Conservation (phyloP, 2,329 filamentous ascomycete species). For the Pyrenochaeta sp. region DNA sequence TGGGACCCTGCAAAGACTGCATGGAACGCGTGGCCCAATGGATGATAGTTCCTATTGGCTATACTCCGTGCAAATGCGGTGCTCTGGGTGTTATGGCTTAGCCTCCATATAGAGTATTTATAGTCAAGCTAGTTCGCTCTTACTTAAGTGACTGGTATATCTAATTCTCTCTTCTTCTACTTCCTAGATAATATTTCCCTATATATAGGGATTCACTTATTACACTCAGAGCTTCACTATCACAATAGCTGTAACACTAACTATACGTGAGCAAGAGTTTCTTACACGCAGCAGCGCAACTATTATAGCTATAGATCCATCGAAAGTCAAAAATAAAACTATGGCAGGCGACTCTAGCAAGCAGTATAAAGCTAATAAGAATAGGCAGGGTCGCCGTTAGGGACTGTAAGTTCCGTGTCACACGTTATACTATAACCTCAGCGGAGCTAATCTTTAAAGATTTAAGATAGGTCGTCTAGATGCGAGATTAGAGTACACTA, state of each 20-base stretch:
- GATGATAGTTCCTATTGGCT: constrained; percentile 2
- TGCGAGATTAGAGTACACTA: constrained; percentile 9
- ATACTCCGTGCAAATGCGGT: constrained; percentile 1
- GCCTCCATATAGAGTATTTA: constrained; percentile 7
- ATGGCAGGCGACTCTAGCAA: constrained; percentile 12
- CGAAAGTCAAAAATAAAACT: constrained; percentile 11
- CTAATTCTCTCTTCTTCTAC: constrained; percentile 5
- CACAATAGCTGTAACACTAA: constrained; percentile 8
- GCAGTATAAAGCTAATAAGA: constrained; percentile 13
- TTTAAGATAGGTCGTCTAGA: constrained; percentile 11
- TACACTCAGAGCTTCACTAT: constrained; percentile 6
- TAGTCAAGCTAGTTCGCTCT: constrained; percentile 12
- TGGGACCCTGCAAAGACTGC: constrained; percentile 11
- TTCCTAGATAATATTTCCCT: constrained; percentile 6
- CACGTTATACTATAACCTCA: constrained; percentile 4
- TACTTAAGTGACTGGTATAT: constrained; percentile 3
- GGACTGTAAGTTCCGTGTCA: constrained; percentile 8
- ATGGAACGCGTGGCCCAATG: constrained; percentile 5
- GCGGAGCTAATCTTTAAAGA: constrained; percentile 10
- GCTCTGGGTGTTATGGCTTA: constrained; percentile 1
- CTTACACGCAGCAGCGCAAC: constrained; percentile 9
- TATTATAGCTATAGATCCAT: constrained; percentile 14
- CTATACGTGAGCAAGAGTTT: constrained; percentile 12
- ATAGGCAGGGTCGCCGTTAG: constrained; percentile 2
- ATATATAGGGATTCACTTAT: constrained; percentile 4